Conservation (phyloP, 2,329 filamentous ascomycete species). For the Cytospora schulzeri region DNA sequence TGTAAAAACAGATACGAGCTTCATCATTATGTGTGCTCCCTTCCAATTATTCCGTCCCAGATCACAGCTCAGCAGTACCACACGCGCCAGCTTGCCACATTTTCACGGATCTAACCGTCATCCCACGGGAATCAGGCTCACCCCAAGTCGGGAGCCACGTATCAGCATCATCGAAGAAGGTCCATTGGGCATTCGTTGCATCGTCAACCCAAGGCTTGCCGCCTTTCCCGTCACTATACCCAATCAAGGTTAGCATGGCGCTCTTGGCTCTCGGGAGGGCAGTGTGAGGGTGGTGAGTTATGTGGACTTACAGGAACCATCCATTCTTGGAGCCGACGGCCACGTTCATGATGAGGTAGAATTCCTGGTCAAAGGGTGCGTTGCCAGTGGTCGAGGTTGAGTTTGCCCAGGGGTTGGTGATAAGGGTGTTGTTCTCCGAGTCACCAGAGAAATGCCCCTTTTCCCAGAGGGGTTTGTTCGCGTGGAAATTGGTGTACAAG, state of each 20-base stretch:
- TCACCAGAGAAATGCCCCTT: conserved; percentile 45
- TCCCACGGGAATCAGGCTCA: conserved; percentile 43
- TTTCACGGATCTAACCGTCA: conserved; percentile 49
- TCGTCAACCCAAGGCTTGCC: conserved; percentile 51
- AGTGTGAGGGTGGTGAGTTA: neutral
- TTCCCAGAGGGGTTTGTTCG: conserved; percentile 41
- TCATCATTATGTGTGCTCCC: neutral
- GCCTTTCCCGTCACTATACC: conserved; percentile 42
- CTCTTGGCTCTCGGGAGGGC: neutral
- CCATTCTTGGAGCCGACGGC: conserved; percentile 52
- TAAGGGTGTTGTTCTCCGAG: conserved; percentile 44
- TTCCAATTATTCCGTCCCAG: neutral
- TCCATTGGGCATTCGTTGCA: conserved; percentile 41
- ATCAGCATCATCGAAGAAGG: conserved; percentile 45
- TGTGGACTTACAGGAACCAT: conserved; percentile 46
- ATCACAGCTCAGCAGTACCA: conserved; percentile 26
- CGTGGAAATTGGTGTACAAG: conserved; percentile 41
- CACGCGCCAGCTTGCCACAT: conserved; percentile 48
- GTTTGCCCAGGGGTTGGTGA: conserved; percentile 47
- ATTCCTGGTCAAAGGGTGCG: conserved; percentile 54
- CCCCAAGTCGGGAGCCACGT: conserved; percentile 53
- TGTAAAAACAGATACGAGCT: conserved; percentile 9
- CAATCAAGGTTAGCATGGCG: conserved; percentile 21
- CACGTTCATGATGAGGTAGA: conserved; percentile 55
- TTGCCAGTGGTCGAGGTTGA: conserved; percentile 42